Conservation (phyloP, 163 green algal species). For the Chlamydomonas reinhardtii region DNA sequence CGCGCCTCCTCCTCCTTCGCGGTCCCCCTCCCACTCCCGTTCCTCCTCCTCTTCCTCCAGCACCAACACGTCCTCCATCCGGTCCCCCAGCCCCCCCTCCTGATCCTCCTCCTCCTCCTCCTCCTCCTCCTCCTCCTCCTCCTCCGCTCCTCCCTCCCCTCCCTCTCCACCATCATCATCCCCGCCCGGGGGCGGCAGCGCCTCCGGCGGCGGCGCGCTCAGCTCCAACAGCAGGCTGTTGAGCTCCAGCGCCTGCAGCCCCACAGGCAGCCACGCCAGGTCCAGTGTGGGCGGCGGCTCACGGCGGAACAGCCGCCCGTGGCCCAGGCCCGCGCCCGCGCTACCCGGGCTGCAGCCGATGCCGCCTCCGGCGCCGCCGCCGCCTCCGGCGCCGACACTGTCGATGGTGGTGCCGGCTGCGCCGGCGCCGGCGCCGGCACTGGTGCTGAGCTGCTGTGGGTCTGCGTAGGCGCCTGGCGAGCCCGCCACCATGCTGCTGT, state of each 20-base stretch:
- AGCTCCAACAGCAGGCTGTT: constrained; percentile 29
- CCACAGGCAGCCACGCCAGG: constrained; percentile 17
- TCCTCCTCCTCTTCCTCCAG: background rate
- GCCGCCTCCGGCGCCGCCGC: background rate
- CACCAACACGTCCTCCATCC: background rate
- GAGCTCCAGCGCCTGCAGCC: constrained; percentile 37
- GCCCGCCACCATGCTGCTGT: too few relatives aligned
- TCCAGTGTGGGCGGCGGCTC: constrained; percentile 31
- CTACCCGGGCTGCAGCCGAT: background rate
- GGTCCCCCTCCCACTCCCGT: background rate
- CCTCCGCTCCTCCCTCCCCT: background rate
- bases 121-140: background rate
- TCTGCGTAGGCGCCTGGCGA: background rate
- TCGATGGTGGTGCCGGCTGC: too few relatives aligned
- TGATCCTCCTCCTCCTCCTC: background rate
- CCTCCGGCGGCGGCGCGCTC: background rate
- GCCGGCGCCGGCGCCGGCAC: background rate
- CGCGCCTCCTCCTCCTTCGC: too few relatives aligned
- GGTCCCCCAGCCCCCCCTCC: background rate
- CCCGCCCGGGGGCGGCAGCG: background rate
- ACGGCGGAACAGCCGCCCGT: background rate
- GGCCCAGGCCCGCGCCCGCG: background rate
- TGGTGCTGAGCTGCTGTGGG: background rate
- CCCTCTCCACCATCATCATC: background rate
- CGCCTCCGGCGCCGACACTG: constrained; percentile 6